Conservation (phyloP, 305 asterid genomes). For the Ruellia speciosa region DNA sequence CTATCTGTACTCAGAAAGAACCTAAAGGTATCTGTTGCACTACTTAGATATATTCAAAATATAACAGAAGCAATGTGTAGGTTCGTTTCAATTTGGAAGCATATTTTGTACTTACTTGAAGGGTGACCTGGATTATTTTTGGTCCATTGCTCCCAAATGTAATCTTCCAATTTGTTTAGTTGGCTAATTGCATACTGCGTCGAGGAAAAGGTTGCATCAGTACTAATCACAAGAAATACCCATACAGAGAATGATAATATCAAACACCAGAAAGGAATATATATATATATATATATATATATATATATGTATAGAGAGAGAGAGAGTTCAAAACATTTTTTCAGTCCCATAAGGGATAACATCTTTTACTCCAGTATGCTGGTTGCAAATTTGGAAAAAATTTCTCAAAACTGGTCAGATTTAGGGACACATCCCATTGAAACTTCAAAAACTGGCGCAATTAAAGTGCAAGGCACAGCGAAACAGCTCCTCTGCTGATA, state of each 20-base stretch:
- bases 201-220: conserved; percentile 30
- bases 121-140: conserved; percentile 40
- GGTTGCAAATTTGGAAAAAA: too few relatives aligned
- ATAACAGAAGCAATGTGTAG: not conserved
- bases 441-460: too few relatives aligned
- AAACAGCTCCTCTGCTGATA: too few relatives aligned
- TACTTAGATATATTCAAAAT: too few relatives aligned
- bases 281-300: too few relatives aligned
- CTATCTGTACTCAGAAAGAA: too few relatives aligned
- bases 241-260: conserved; percentile 6
- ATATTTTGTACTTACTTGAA: conserved; percentile 35
- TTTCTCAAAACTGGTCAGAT: not conserved
- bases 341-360: too few relatives aligned
- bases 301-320: too few relatives aligned
- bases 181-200: conserved; percentile 84
- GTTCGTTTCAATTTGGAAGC: conserved; percentile 9
- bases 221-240: conserved; percentile 16
- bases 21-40: too few relatives aligned
- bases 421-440: not conserved
- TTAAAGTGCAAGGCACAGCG: too few relatives aligned
- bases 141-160: conserved; percentile 86
- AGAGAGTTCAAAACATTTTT: too few relatives aligned
- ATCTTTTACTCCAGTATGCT: not conserved
- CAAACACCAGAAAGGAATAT: conserved; percentile 10
- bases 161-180: conserved; percentile 82